Conservation (phyloP, 2,329 filamentous ascomycete species). For the Anthostomella pinea region DNA sequence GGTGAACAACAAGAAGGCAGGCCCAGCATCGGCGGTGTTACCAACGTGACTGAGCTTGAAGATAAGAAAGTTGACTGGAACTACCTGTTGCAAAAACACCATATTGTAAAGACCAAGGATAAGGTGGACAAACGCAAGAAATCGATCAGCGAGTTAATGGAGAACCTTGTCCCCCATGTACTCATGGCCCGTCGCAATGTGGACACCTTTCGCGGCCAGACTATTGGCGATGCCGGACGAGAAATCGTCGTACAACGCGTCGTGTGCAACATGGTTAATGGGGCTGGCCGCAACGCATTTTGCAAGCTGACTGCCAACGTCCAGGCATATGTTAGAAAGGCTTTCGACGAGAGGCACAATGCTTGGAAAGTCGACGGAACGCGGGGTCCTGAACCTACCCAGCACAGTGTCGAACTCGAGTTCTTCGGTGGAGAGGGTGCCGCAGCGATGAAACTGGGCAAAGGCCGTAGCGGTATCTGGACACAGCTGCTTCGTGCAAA, state of each 20-base stretch:
- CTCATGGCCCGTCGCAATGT: constrained; percentile 4
- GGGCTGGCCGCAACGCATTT: constrained; percentile 3
- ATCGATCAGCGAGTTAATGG: constrained; percentile 2
- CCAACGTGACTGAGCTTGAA: constrained; percentile 1
- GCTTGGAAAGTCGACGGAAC: neutral
- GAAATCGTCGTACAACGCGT: constrained; percentile 1
- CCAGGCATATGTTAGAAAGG: constrained; percentile 1
- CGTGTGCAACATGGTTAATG: constrained; percentile 2
- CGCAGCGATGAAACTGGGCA: no score
- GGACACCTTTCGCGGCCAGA: no score
- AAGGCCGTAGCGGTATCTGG: no score
- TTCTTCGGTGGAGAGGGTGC: no score
- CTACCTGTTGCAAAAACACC: constrained; percentile 4
- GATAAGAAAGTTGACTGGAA: constrained; percentile 3
- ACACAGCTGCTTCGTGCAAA: no score
- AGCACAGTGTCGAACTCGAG: constrained; percentile 2
- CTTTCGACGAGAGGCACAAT: constrained; percentile 1
- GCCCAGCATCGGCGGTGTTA: no score
- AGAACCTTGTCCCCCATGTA: constrained; percentile 2
- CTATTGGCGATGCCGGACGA: no score
- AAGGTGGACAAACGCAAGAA: constrained; percentile 3
- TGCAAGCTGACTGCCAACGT: no score
- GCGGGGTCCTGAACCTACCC: constrained; percentile 1
- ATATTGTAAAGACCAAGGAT: constrained; percentile 4
- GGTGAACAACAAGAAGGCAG: no score